Base-by-base conservation (phyloP, 768 basidiomycete genomes). In the Naganishia randhawae region DNA sequence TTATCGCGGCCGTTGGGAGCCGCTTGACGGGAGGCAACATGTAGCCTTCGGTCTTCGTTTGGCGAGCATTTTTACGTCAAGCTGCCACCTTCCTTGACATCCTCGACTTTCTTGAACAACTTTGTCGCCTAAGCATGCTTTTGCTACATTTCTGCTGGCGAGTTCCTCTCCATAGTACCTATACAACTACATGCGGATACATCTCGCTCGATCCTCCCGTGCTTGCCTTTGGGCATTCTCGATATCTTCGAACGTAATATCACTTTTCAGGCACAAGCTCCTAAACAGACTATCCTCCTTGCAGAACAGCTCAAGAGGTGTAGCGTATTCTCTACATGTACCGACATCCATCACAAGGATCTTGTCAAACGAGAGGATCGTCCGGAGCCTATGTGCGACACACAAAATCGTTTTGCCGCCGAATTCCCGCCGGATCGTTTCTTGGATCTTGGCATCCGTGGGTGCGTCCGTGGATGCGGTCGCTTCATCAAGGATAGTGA, bases 281-380 rank as follows among this genome's bases (percentile, higher is more conserved):
- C 87, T 84, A 83, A 94, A 93, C 70, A 90, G 87, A 0, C 89
- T 86, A 48, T 84, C 83, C 2, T 80, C 68, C 9, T 76, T 81
- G 53, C 84, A 76, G 77, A 85, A 91, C 25, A 94, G 80, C 31
- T 81, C 83, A 19, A 83, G 79, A 0, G 92, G 91, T 0, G 87
- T 86, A 75, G 90, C 91, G 74, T 89, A 89, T 84, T 92, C 91
- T 66, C 85, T 86, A 68, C 93, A 87, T 65, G 82, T 80, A 0
- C 92, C 92, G 0, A 86, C 85, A 75, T 91, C 88, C 75, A 94
- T 85, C 11, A 93, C 92, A 72, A 90, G 88, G 37, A 95, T 89
- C 29, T 90, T 84, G 78, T 97, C 91, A 75, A 92, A 93, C 7
- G 86, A 84, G 67, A 92, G 88, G 75, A 94, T 91, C 0, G 92